Base-by-base conservation (phyloP, 1,284 basidiomycete genomes). In the Ceratobasidium sp. region DNA sequence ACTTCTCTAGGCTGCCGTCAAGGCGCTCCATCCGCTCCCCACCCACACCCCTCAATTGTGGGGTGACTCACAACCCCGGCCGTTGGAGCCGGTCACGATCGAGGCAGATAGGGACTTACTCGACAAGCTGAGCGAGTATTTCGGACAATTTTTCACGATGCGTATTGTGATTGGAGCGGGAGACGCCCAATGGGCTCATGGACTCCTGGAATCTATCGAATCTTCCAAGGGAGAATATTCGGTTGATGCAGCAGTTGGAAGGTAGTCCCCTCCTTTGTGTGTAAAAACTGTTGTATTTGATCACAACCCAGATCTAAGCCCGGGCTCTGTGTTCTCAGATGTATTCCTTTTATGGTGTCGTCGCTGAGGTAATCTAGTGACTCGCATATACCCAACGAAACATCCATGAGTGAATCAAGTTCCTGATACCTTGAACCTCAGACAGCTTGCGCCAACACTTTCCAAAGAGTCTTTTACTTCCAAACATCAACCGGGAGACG, bases 131-230 rank as follows among this genome's bases (percentile, higher is more conserved):
- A 81, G 81, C 5, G 84, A 86, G 9, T 77, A 84, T 1, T 75
- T 92, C 8, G 91, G 91, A 11, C 83, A 84, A 25, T 86, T 85
- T 73, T 90, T 92, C 76, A 84, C 88, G 1, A 83, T 84, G 56
- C 81, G 82, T 63, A 77, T 92, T 14, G 77, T 83, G 12, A 40
- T 67, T 44, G 64, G 53, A 25, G 64, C 53, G 36, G 82, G 79
- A 25, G 89, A 91, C 77, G 83, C 84, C 11, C 81, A 80, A 12
- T 91, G 90, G 89, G 86, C 87, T 16, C 62, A 58, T 44, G 75
- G 72, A 21, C 53, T 73, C 11, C 46, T 54, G 40, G 64, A 58
- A 58, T 28, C 64, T 14, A 67, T 67, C 40, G 64, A 67, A 33
- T 67, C 64, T 40, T 67, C 64, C 18, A 67, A 67, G 23, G 23